Conservation (phyloP, 805 yeast species). For the Sporopachydermia quercuum region DNA sequence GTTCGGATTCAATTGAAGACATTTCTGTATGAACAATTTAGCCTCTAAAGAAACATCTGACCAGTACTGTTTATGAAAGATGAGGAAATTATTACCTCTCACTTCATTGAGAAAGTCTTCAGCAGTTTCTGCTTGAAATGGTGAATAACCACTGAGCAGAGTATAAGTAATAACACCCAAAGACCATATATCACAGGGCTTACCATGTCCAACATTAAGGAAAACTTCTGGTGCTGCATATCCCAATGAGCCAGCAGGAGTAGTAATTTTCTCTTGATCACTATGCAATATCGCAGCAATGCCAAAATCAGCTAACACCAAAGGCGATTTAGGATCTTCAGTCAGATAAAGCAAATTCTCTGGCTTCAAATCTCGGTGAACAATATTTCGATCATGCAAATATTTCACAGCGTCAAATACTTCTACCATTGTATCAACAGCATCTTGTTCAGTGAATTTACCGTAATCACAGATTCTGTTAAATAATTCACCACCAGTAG, state of each 20-base stretch:
- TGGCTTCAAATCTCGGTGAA: conserved; percentile 90
- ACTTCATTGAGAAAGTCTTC: conserved; percentile 74
- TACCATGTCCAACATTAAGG: conserved; percentile 73
- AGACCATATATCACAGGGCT: conserved; percentile 94
- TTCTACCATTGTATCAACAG: conserved; percentile 59
- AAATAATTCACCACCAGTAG: conserved; percentile 91
- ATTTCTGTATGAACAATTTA: conserved; percentile 55
- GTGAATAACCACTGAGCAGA: conserved; percentile 80
- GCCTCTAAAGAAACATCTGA: conserved; percentile 66
- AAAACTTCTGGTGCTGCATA: conserved; percentile 96
- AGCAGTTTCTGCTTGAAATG: conserved; percentile 75
- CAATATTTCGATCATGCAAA: conserved; percentile 62
- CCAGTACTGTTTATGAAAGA: conserved; percentile 85
- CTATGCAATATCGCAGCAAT: conserved; percentile 65
- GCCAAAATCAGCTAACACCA: conserved; percentile 92
- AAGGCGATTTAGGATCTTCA: conserved; percentile 43
- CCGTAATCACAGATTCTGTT: conserved; percentile 75
- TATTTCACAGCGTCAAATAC: conserved; percentile 67
- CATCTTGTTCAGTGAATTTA: conserved; percentile 79
- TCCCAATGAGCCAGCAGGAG: conserved; percentile 87
- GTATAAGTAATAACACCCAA: conserved; percentile 89
- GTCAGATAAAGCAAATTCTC: conserved; percentile 73
- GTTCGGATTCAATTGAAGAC: conserved; percentile 53
- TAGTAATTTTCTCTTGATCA: conserved; percentile 39
- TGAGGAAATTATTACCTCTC: conserved; percentile 54